Evolutionary conservation across 2,329 filamentous ascomycete genomes (phyloP), one percentile per base, ranked within the genome.

Genomic region (Truncatella angustata): DNA sequence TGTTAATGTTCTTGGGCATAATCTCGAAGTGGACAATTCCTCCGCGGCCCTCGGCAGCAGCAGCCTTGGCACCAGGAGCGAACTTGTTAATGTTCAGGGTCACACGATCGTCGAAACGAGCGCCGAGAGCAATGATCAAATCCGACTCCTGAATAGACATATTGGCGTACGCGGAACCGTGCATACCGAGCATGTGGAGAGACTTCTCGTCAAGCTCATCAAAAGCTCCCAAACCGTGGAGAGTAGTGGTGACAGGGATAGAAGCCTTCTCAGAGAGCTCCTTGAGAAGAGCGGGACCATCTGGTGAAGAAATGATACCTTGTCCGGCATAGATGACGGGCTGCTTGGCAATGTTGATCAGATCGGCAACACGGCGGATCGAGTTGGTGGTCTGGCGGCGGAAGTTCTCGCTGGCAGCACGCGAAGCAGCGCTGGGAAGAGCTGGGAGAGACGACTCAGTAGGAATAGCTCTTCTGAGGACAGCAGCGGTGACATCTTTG

Each of bases 1-100:
- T 99, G 85, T 97, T 97, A 76, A 97, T 97, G 78, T 99, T 97
- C 86, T 99, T 99, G 63, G 94, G 93, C 87, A 97, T 88, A 64
- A 99, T 93, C 70, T 97, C 93, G 65, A 97, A 97, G 73, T 99
- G 93, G 14, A 97, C 83, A 63, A 99, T 97, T 65, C 94, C 94
- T 63, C 94, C 94, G 56, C 91, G 88, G 50, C 86, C 86, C 74
- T 96, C 90, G 10, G 82, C 78, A 4, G 91, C 93, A 0, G 94
- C 94, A 12, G 85, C 83, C 74, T 89, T 94, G 40, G 94, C 94
- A 49, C 83, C 84, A 3, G 94, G 94, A 0, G 92, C 94, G 60
- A 97, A 99, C 69, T 93, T 95, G 63, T 84, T 72, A 49, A 97
- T 79, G 68, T 80, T 88, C 24, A 82, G 76, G 11, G 91, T 97